Conservation (phyloP, 768 basidiomycete genomes). For the Pulveroboletus ravenelii region DNA sequence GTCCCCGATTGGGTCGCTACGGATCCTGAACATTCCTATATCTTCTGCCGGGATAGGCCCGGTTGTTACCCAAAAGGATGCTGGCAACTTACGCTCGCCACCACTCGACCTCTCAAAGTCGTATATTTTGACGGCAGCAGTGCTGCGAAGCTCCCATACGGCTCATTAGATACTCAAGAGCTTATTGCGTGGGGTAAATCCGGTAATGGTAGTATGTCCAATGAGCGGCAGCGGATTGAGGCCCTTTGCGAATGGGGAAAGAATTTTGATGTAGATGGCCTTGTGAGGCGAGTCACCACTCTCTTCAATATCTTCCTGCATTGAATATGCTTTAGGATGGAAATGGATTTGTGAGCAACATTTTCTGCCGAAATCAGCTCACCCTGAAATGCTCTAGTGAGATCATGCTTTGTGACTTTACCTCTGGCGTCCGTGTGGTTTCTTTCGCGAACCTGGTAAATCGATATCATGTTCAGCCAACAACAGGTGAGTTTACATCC, state of each 20-base stretch:
- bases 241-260: conserved; percentile 44
- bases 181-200: conserved; percentile 12
- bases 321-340: conserved; percentile 18
- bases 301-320: background rate
- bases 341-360: conserved; percentile 30
- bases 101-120: conserved; percentile 36
- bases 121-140: conserved; percentile 53
- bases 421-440: conserved; percentile 23
- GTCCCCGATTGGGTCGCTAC: conserved; percentile 32
- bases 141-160: conserved; percentile 39
- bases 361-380: background rate
- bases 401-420: conserved; percentile 7
- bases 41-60: conserved; percentile 30
- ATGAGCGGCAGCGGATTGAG: conserved; percentile 35
- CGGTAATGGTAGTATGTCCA: conserved; percentile 20
- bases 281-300: conserved; percentile 33
- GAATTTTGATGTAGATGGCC: conserved; percentile 40
- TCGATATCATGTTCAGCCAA: no score
- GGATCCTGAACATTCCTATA: conserved; percentile 35
- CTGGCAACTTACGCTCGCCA: conserved; percentile 15
- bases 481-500: background rate
- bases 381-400: conserved; percentile 24
- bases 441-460: conserved; percentile 16
- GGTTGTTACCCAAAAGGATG: background rate
- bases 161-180: conserved; percentile 43